These are phyloP conservation scores for Kluyveromyces sp. DNA, from an alignment of 1,139 yeast genomes.

Conservation along the genomic window DNA sequence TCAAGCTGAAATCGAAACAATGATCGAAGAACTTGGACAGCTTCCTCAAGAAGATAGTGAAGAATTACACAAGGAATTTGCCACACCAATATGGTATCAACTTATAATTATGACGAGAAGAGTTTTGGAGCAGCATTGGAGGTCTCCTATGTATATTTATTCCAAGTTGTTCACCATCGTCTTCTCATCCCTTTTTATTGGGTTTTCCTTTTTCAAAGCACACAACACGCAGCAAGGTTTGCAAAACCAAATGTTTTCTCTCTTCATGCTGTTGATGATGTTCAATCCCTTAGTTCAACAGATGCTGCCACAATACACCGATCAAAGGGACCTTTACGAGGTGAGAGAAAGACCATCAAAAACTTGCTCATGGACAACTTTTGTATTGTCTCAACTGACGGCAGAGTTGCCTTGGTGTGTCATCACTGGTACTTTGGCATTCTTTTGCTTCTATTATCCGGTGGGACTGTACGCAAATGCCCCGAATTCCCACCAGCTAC, in stretches of 20 bases:
- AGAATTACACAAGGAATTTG: slow-evolving; percentile 33
- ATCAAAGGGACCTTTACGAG: slow-evolving; percentile 53
- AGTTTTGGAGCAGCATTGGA: slow-evolving; percentile 52
- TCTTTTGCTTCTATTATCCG: slow-evolving; percentile 39
- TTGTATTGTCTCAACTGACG: slow-evolving; percentile 36
- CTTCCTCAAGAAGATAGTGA: slow-evolving; percentile 10
- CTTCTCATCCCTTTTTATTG: slow-evolving; percentile 54
- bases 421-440: slow-evolving; percentile 38
- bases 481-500: slow-evolving; percentile 34
- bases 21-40: slow-evolving; percentile 38
- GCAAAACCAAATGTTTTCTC: slow-evolving; percentile 59
- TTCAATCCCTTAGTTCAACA: slow-evolving; percentile 52
- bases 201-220: slow-evolving; percentile 69
- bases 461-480: slow-evolving; percentile 36
- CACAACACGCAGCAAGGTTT: slow-evolving; percentile 51
- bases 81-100: slow-evolving; percentile 44
- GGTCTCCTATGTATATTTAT: slow-evolving; percentile 55
- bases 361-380: slow-evolving; percentile 53
- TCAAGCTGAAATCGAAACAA: slow-evolving; percentile 36
- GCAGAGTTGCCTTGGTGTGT: slow-evolving; percentile 43
- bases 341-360: slow-evolving; percentile 56
- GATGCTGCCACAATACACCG: slow-evolving; percentile 52
- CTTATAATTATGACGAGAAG: slow-evolving; percentile 46
- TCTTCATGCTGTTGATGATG: slow-evolving; percentile 57
- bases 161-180: slow-evolving; percentile 45